Evolutionary conservation across 192 early-diverging fungal genomes (phyloP), one percentile per base, ranked within the genome.

Genomic region (Backusella morwellensis): DNA sequence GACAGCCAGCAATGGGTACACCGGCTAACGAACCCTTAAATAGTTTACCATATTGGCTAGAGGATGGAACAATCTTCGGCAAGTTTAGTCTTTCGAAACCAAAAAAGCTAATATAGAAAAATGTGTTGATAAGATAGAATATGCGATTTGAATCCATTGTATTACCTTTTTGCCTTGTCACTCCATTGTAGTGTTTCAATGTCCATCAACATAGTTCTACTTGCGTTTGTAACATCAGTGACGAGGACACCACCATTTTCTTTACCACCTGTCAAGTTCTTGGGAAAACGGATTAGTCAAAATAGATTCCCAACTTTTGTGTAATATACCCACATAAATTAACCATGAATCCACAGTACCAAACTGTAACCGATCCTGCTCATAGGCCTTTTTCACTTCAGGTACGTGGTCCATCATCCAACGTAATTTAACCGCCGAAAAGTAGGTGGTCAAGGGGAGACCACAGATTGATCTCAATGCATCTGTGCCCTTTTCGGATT

Each of bases 341-440:
- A 98, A 84, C 96, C 97, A 98, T 11, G 96, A 91, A 84, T 98
- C 97, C 66, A 98, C 88, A 1, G 95, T 98, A 63, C 97, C 95
- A 77, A 98, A 95, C 80, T 89, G 86, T 75, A 97, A 79, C 2
- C 84, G 88, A 38, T 89, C 90, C 17, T 91, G 84, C 41, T 94
- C 88, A 69, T 95, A 88, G 38, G 95, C 94, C 38, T 87, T 83
- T 82, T 90, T 85, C 38, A 97, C 94, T 40, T 76, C 85, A 2
- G 86, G 72, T 21, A 91, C 89, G 79, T 98, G 92, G 75, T 98
- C 93, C 50, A 98, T 82, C 85, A 98, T 86, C 97, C 97, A 98
- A 52, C 91, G 88, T 67, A 98, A 82, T 86, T 98, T 98, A 59
- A 97, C 91, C 0, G 92, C 97, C 74, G 91, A 92, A 79, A 98